Evolutionary conservation across 2,329 filamentous ascomycete genomes (phyloP), one percentile per base, ranked within the genome.

Genomic region (Nemania diffusa): DNA sequence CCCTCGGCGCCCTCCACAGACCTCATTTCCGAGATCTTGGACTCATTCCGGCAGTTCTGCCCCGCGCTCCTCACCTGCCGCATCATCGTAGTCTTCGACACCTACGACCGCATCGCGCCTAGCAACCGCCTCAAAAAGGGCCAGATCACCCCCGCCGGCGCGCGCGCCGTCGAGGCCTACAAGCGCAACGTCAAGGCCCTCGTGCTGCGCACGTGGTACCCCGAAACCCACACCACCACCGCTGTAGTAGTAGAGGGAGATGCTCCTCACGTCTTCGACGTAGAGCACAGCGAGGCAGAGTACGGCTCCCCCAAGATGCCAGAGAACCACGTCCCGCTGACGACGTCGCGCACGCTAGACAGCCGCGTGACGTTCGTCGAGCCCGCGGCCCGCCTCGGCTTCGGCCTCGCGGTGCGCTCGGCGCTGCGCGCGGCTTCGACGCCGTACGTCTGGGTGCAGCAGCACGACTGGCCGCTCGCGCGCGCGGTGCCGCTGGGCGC

Each of bases 361-460:
- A 73, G 73, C 0, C 76, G 72, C 1, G 73, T 87, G n/a, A 78
- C 79, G 0, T 87, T 87, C 64, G 78, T 88, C 60, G 84, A 87
- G 71, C 79, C 83, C 3, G 57, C 71, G 0, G 78, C 79, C 37
- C 80, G 84, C 0, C 72, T 88, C 1, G 85, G 85, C 0, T 88
- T 88, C 55, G 85, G 84, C 0, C 77, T 88, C 0, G 85, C 82
- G 0, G 84, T 88, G 22, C 83, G 85, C 13, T 83, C 84, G 0
- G 85, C 85, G 0, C 73, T 88, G 52, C 78, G 85, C 2, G 60
- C 80, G 5, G 79, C 81, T 0, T 68, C 75, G 13, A 87, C 85
- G 1, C 83, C 84, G 0, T 85, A 85, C 52, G 84, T 87, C 17
- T 88, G 85, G 85, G 76, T 88, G 0, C 85, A 87, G 68, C 85